Base-by-base conservation (phyloP, 2,329 filamentous ascomycete species). In the Fusarium papillatum region DNA sequence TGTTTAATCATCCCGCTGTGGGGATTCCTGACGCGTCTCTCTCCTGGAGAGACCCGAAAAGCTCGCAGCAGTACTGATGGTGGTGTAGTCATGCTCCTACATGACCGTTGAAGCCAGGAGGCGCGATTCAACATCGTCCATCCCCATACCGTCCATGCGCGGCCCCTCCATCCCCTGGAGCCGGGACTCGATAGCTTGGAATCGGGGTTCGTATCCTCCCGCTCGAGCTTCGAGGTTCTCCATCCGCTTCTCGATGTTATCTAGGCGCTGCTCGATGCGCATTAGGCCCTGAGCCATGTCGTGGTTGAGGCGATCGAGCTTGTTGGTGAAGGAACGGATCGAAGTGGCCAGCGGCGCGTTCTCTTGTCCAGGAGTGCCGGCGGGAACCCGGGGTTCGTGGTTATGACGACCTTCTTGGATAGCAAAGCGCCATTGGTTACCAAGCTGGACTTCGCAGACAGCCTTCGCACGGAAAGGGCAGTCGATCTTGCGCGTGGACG, bases 391-490 rank as follows among this genome's bases (percentile, higher is more conserved):
- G 38, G 90, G 88, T 76, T 92, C 90, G 79, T 92, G 90, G 81
- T 92, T 92, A 80, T 92, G 90, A 17, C 89, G 86, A n/a, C 86
- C 81, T 68, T 91, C 89, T 71, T 92, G 90, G 14, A 92, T 87
- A 10, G 88, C 88, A 73, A 92, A 92, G n/a, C 90, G 89, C 90
- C 90, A 92, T 81, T 91, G 90, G 72, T 92, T 91, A 50, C 88
- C 88, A 14, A 92, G 84, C 80, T 91, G 90, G 9, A 92, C 90
- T 79, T 92, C 90, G 73, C 90, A 92, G 26, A 92, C 90, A 29
- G 90, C 90, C 83, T 92, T 92, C 67, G 90, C 90, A 64, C 90
- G 88, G 84, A 90, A 92, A 14, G 90, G 90, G 68, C 90, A 92
- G 80, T 92, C 90, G 67, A 92, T 89, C 83, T 92, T 92, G 80